Evolutionary conservation across 805 yeast genomes (phyloP).

Genomic region (Suhomyces pyralidae): DNA sequence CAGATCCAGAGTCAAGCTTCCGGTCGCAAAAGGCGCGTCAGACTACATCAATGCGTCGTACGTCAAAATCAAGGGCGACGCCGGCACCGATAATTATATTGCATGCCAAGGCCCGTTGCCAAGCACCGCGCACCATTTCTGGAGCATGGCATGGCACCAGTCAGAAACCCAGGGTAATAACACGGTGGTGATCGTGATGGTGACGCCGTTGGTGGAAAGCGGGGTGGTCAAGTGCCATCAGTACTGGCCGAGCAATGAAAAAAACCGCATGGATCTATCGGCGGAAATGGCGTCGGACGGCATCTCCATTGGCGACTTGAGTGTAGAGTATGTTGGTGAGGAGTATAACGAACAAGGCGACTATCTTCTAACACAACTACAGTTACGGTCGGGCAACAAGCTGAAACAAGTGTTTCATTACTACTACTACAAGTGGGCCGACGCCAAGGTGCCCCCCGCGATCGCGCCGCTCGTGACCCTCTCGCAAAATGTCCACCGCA

Average conservation of each 20-base stretch:
- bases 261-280: conserved; percentile 18
- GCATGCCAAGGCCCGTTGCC: conserved; percentile 68
- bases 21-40: conserved; percentile 11
- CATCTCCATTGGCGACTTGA: conserved; percentile 17
- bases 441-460: conserved; percentile 38
- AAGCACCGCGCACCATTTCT: conserved; percentile 42
- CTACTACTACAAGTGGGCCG: conserved; percentile 45
- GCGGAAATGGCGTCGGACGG: conserved; percentile 16
- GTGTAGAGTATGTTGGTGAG: conserved; percentile 17
- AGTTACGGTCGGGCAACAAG: conserved; percentile 14
- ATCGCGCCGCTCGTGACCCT: conserved; percentile 24
- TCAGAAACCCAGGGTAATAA: conserved; percentile 25
- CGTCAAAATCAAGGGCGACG: conserved; percentile 10
- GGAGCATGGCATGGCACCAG: conserved; percentile 48
- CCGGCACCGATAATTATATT: conserved; percentile 40
- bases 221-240: conserved; percentile 38
- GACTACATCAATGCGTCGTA: conserved; percentile 44
- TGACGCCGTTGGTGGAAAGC: conserved; percentile 52
- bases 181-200: conserved; percentile 34
- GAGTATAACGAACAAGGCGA: conserved; percentile 15
- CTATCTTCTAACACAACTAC: conserved; percentile 25
- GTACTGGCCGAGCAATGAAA: conserved; percentile 36
- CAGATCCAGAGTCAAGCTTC: conserved; percentile 30
- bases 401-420: conserved; percentile 35
- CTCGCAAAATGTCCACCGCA: conserved; percentile 17